Evolutionary conservation across 495 filamentous ascomycete genomes (phyloP), one percentile per base, ranked within the genome.

Genomic region (Trichoderma gamsii): DNA sequence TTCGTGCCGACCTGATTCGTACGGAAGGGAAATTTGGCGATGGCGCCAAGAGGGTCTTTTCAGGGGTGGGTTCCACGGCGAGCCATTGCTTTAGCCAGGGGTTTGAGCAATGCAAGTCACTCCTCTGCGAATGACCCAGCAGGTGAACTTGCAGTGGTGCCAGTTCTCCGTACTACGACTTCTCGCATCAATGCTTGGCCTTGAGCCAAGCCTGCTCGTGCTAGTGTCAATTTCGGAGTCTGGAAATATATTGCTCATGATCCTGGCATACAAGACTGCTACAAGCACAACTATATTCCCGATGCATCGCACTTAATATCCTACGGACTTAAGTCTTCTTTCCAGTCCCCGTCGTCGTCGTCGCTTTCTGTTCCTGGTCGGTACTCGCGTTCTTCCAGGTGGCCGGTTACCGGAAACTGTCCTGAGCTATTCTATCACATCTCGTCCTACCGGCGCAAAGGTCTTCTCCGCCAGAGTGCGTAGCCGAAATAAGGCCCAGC

Each of bases 1-100:
- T 61, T 61, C 56, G 23, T 61, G 56, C 56, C 56, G 56, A 32
- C 25, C 56, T 61, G 56, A 61, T 61, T 61, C 56, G 56, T 61
- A 61, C 25, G 56, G 8, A 61, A 18, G 56, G 56, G 56, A 61
- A 61, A 61, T 61, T 61, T 61, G 56, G 56, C 56, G 56, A 61
- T 61, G 23, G 56, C 56, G 56, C 56, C 56, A 61, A 61, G 56
- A 61, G 56, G 56, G 56, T 61, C 56, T 16, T 3, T 61, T 32
- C 56, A 61, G 56, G 56, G 56, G 56, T 61, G 56, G 35, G 56
- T 61, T 61, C 25, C 56, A 61, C 56, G 56, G 56, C 29, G 27
- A 61, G 56, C 11, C 12, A 32, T 61, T 32, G 56, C 56, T 25
- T 29, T 32, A 25, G 29, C 56, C 56, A 32, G 56, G 56, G 56